Evolutionary conservation across 768 basidiomycete species (phyloP).

Genomic region (Mrakia hoshinonis): DNA sequence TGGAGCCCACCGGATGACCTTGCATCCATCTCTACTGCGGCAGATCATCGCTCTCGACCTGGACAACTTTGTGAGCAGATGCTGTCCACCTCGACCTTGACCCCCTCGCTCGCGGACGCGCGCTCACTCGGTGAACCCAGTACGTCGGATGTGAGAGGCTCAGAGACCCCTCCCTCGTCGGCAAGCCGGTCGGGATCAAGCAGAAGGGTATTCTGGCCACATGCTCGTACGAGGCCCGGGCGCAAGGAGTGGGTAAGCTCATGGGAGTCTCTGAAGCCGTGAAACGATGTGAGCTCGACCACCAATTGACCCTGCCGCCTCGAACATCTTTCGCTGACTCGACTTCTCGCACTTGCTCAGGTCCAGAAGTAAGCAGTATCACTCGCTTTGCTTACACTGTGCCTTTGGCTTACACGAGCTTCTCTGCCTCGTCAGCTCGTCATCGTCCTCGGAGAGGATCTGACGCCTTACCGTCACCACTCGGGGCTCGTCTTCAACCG

Average conservation of each 20-base stretch:
- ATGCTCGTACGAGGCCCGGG: slow-evolving; percentile 33
- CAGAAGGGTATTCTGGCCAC: slow-evolving; percentile 34
- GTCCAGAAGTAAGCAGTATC: background rate
- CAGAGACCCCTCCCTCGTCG: slow-evolving; percentile 29
- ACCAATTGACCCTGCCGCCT: background rate
- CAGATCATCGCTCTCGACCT: slow-evolving; percentile 33
- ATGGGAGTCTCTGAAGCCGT: slow-evolving; percentile 30
- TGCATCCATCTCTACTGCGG: background rate
- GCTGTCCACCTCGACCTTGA: background rate
- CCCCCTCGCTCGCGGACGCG: background rate
- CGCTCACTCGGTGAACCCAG: background rate
- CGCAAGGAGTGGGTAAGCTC: slow-evolving; percentile 32
- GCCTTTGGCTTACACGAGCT: background rate
- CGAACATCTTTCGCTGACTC: background rate
- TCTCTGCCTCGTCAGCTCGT: slow-evolving; percentile 18
- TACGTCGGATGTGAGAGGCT: slow-evolving; percentile 30
- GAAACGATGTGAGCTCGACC: slow-evolving; percentile 9
- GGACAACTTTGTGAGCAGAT: slow-evolving; percentile 31
- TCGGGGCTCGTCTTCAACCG: slow-evolving; percentile 30
- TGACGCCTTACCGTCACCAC: slow-evolving; percentile 32
- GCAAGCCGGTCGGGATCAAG: slow-evolving; percentile 32
- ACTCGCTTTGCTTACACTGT: no score
- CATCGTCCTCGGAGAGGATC: slow-evolving; percentile 34
- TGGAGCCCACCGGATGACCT: no score
- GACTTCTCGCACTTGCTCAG: background rate